phyloP scores from a whole-genome alignment of 129 eudicot species.

The Lactuca sativa region DNA sequence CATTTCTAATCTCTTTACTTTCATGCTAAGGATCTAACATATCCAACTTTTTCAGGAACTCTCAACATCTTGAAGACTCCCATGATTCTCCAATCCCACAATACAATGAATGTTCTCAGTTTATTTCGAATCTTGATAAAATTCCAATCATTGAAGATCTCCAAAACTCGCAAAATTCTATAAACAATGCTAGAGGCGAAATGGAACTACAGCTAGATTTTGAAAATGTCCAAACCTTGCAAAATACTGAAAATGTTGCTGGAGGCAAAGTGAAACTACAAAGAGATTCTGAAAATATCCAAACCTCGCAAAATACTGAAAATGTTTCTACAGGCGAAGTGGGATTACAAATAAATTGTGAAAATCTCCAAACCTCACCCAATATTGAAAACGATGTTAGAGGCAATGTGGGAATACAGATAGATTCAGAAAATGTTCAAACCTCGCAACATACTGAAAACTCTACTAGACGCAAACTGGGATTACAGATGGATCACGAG shows the following conservation, averaged over 20 bases:
- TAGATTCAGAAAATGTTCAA: not conserved
- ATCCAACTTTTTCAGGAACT: not conserved
- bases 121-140: not conserved
- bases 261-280: not conserved
- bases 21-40: no score
- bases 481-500: not conserved
- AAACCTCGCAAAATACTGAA: no score
- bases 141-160: not conserved
- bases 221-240: not conserved
- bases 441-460: no score
- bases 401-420: not conserved
- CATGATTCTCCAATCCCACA: not conserved
- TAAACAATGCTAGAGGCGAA: no score
- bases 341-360: not conserved
- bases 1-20: no score
- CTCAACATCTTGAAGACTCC: not conserved
- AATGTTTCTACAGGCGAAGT: not conserved
- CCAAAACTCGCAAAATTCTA: not conserved
- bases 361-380: not conserved
- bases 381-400: not conserved
- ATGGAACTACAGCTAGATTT: no score
- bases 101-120: not conserved
- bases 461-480: not conserved
- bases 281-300: not conserved
- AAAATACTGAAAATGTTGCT: not conserved